Conservation (phyloP, 1,284 basidiomycete genomes). For the Apiotrichum akiyoshidainum region DNA sequence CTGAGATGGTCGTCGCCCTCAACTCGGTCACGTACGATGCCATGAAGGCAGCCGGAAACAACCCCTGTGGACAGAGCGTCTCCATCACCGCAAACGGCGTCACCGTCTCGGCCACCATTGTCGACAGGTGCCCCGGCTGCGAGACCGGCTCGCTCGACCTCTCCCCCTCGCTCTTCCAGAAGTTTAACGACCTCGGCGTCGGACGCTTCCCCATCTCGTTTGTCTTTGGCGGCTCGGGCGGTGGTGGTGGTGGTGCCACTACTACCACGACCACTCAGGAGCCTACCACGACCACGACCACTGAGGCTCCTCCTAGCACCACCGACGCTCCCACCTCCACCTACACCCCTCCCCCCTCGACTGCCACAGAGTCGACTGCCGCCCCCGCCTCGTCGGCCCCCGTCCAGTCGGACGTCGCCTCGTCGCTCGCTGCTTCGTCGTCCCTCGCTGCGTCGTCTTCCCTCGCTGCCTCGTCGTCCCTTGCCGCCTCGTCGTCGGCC, state of each 20-base stretch:
- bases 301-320: constrained; percentile 9
- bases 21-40: constrained; percentile 51
- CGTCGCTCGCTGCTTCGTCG: background rate
- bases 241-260: constrained; percentile 3
- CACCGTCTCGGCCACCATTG: constrained; percentile 61
- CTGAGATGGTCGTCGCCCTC: constrained; percentile 48
- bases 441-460: background rate
- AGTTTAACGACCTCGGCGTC: constrained; percentile 38
- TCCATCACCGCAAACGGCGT: constrained; percentile 64
- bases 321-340: constrained; percentile 5
- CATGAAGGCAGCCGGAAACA: constrained; percentile 44
- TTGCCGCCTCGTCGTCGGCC: background rate
- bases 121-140: constrained; percentile 57
- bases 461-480: constrained; percentile 3
- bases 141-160: constrained; percentile 69
- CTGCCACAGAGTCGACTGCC: background rate
- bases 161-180: constrained; percentile 66
- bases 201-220: constrained; percentile 58
- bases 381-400: background rate
- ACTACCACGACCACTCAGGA: background rate
- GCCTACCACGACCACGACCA: background rate
- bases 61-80: constrained; percentile 61
- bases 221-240: constrained; percentile 55
- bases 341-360: background rate
- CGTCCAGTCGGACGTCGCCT: background rate